A percentile compares a stretch with the other conserved stretches of the same genome.
Conservation (phyloP, 352 stramenopile genomes). For the Phytopythium chamaehyphon region DNA sequence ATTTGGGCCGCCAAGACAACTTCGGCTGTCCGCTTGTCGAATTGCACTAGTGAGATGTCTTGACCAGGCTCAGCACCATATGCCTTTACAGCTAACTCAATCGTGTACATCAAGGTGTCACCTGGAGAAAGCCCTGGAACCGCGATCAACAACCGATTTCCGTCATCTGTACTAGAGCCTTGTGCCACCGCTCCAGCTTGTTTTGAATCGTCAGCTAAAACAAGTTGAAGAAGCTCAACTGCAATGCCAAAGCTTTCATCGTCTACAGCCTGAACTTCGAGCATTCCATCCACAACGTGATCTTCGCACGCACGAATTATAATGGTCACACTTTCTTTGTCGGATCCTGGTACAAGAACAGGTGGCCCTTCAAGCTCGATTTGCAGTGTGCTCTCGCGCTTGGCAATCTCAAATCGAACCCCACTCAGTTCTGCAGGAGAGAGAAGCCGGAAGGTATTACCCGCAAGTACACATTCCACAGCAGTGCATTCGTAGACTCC, state of each 20-base stretch:
- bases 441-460: conserved; percentile 48
- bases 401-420: conserved; percentile 43
- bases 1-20: conserved; percentile 1
- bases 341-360: conserved; percentile 36
- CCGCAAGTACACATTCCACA: conserved; percentile 54
- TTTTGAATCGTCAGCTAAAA: too few relatives aligned
- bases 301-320: conserved; percentile 45
- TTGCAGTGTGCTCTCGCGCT: conserved; percentile 47
- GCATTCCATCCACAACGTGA: conserved; percentile 30
- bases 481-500: conserved; percentile 47
- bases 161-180: conserved; percentile 1
- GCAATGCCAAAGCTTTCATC: neutral
- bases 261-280: conserved; percentile 40
- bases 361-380: conserved; percentile 42
- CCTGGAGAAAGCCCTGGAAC: neutral
- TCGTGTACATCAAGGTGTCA: neutral
- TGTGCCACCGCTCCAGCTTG: conserved; percentile 1
- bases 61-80: neutral
- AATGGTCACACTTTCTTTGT: conserved; percentile 39
- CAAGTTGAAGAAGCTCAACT: too few relatives aligned
- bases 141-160: neutral
- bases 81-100: neutral
- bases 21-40: neutral
- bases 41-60: neutral
- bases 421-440: conserved; percentile 18